phyloP scores from a whole-genome alignment of 1,284 basidiomycete genomes.

The Cystodermella granulosa region DNA sequence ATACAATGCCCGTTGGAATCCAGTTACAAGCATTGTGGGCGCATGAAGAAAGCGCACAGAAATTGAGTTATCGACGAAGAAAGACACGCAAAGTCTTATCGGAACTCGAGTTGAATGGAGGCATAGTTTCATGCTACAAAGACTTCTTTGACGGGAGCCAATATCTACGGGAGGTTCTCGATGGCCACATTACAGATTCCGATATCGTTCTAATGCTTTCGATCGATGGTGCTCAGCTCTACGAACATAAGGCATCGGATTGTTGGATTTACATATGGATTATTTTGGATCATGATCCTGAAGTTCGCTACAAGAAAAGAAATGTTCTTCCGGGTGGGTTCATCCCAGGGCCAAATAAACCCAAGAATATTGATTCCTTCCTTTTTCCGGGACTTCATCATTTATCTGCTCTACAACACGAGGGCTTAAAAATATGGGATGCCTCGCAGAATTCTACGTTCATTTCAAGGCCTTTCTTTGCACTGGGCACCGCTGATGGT shows the following conservation, averaged over 20 bases:
- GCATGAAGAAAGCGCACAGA: not conserved
- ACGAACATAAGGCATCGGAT: constrained; percentile 19
- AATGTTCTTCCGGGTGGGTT: constrained; percentile 21
- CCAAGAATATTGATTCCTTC: constrained; percentile 26
- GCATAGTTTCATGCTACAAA: not conserved
- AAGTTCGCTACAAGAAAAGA: constrained; percentile 21
- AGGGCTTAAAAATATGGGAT: constrained; percentile 22
- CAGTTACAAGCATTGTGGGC: constrained; percentile 3
- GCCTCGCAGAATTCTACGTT: constrained; percentile 9
- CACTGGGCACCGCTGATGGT: constrained; percentile 16
- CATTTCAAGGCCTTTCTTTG: constrained; percentile 11
- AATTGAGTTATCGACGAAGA: constrained; percentile 3
- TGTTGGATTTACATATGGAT: constrained; percentile 23
- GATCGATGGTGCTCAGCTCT: not conserved
- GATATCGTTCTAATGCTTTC: not conserved
- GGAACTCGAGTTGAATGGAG: not conserved
- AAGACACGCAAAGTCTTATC: not conserved
- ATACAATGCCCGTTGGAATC: constrained; percentile 7
- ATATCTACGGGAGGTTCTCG: not conserved
- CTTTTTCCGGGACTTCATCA: constrained; percentile 24
- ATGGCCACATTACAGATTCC: not conserved
- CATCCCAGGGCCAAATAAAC: constrained; percentile 29
- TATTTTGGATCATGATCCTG: constrained; percentile 16
- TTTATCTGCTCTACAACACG: constrained; percentile 21
- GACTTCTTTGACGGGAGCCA: not conserved